phyloP scores from a whole-genome alignment of 129 eudicot species.

The Centrapalus pauciflorus region DNA sequence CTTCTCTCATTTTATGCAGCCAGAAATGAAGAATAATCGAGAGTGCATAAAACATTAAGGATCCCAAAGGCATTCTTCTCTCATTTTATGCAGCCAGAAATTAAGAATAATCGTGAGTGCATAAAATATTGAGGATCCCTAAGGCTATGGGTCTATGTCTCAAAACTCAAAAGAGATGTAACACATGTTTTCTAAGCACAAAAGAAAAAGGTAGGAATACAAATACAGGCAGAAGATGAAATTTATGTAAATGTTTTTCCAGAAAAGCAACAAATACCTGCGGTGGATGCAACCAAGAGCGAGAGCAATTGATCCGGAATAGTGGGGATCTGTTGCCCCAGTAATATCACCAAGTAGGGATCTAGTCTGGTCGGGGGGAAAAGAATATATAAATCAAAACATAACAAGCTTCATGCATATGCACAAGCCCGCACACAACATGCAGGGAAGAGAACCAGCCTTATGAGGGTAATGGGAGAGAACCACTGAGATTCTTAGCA shows the following conservation, averaged over 20 bases:
- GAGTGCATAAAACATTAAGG: too few species aligned
- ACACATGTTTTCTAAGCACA: conserved; percentile 1
- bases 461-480: not conserved
- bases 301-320: conserved; percentile 84
- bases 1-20: too few species aligned
- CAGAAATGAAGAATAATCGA: too few species aligned
- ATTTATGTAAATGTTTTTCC: not conserved
- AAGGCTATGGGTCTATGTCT: not conserved
- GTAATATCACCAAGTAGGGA: conserved; percentile 60
- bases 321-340: conserved; percentile 50
- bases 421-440: not conserved
- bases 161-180: not conserved
- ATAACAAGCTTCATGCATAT: conserved; percentile 5
- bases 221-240: not conserved
- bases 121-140: not conserved
- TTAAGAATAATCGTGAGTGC: not conserved
- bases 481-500: not conserved
- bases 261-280: conserved; percentile 44
- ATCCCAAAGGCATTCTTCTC: too few species aligned
- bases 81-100: not conserved
- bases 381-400: conserved; percentile 13
- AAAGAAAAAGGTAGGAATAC: not conserved
- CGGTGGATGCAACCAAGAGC: conserved; percentile 97
- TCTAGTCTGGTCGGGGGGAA: conserved; percentile 51
- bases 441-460: not conserved